phyloP scores from a whole-genome alignment of 805 yeast species.

The Barnettozyma californica region DNA sequence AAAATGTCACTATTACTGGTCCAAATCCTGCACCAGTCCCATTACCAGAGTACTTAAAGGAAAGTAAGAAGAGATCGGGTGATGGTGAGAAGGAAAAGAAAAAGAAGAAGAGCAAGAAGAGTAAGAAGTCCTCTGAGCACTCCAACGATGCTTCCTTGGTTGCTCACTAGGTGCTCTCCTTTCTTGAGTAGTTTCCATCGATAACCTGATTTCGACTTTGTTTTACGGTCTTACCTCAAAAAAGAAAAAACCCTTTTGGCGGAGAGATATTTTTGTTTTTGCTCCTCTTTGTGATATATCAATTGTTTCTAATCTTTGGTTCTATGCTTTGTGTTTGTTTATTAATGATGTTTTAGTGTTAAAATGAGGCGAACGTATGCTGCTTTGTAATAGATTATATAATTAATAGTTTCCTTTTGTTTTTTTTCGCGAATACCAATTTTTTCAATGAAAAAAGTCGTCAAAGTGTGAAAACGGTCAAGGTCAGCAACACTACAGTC shows the following conservation, averaged over 20 bases:
- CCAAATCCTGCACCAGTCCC: conserved; percentile 38
- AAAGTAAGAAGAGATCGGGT: conserved; percentile 33
- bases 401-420: background rate
- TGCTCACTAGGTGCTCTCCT: background rate
- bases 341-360: conserved; percentile 1
- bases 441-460: background rate
- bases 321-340: background rate
- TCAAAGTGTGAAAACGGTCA: background rate
- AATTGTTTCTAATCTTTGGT: background rate
- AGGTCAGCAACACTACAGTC: background rate
- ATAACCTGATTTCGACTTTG: background rate
- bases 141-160: conserved; percentile 5
- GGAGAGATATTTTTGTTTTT: too few relatives aligned
- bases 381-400: background rate
- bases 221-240: background rate
- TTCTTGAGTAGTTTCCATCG: background rate
- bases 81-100: conserved; percentile 35
- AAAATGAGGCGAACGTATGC: background rate
- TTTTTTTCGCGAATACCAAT: background rate
- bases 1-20: conserved; percentile 18
- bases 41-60: conserved; percentile 29
- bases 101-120: conserved; percentile 50
- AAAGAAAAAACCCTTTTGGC: background rate
- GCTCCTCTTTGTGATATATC: background rate
- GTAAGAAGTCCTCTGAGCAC: conserved; percentile 29